A percentile compares a stretch with the other conserved stretches of the same genome.
Evolutionary conservation across 1,284 basidiomycete species (phyloP).

Genomic region (Boletus sp.): DNA sequence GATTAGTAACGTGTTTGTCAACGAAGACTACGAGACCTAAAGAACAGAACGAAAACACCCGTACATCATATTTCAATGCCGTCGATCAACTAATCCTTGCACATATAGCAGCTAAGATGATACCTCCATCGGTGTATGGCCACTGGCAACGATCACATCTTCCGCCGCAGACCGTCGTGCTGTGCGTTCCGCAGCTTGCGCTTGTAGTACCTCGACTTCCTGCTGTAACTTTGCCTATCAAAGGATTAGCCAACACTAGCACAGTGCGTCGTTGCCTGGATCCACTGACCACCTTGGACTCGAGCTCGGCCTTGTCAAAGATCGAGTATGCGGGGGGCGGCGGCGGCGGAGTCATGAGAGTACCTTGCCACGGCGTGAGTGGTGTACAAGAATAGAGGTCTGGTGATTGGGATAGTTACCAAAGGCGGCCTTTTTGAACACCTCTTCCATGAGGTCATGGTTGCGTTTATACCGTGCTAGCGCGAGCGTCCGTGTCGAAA

Average conservation of each 20-base stretch:
- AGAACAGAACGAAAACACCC: background rate
- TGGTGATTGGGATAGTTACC: constrained; percentile 39
- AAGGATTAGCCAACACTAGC: constrained; percentile 1
- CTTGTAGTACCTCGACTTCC: constrained; percentile 28
- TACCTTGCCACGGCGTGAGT: constrained; percentile 38
- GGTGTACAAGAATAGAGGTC: background rate
- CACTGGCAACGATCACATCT: constrained; percentile 34
- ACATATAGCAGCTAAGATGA: constrained; percentile 7
- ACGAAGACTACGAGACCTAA: background rate
- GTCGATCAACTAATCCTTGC: background rate
- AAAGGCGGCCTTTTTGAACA: constrained; percentile 70
- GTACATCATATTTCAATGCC: background rate
- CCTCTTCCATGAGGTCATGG: constrained; percentile 78
- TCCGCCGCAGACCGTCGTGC: constrained; percentile 29
- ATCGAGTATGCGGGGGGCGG: constrained; percentile 54
- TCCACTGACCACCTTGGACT: constrained; percentile 54
- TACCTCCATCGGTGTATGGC: constrained; percentile 36
- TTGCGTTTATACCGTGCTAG: constrained; percentile 71
- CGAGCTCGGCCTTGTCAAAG: constrained; percentile 59
- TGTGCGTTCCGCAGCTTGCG: constrained; percentile 36
- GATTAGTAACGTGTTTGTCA: background rate
- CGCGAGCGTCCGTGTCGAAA: constrained; percentile 70
- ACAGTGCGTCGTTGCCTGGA: background rate
- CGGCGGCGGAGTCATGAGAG: constrained; percentile 41
- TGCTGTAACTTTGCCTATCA: constrained; percentile 27